Conservation (phyloP, 176 grass and related monocot species). For the sorghum (Sorghum bicolor) region Sorghum_bicolor_NCBIv3 NC_012878.2:4416501-4417000, state of each 20-base stretch:
- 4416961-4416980: neutral
- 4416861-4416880: neutral
- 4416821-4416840: neutral
- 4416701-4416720: too few relatives aligned
- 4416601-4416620: too few relatives aligned
- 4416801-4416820: too few relatives aligned
- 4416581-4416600: too few relatives aligned
- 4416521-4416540: neutral
- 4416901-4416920: neutral
- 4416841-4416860: neutral
- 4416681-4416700: too few relatives aligned
- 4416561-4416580: too few relatives aligned
- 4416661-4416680: too few relatives aligned
- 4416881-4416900: neutral
- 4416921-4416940: neutral
- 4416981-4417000: neutral
- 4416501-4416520: neutral
- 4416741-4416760: too few relatives aligned
- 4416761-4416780: too few relatives aligned
- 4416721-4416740: too few relatives aligned
- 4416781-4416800: too few relatives aligned
- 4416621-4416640: neutral
- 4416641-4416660: neutral
- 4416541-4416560: too few relatives aligned
- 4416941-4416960: neutral